Percentiles rank a stretch among this genome's conserved stretches.
phyloP scores from a whole-genome alignment of 73 alveolate genomes.

The Paramecium sexaurelia region DNA sequence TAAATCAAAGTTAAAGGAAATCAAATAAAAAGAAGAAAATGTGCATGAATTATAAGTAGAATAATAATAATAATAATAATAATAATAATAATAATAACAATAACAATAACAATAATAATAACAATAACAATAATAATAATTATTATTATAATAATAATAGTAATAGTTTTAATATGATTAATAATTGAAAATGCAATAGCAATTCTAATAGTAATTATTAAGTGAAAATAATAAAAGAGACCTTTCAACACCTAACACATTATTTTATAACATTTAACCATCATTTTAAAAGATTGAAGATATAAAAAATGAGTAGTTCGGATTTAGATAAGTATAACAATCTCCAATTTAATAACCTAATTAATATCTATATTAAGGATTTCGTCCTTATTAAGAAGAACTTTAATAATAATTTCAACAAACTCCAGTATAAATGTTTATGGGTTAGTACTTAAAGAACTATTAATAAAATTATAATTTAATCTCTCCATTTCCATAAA shows the following conservation, averaged over 20 bases:
- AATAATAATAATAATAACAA: not conserved
- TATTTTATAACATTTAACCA: not conserved
- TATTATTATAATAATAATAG: not conserved
- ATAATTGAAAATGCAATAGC: not conserved
- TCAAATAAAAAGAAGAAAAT: not conserved
- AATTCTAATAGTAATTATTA: not conserved
- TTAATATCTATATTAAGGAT: not conserved
- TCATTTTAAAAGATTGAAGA: not conserved
- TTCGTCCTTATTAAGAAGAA: not conserved
- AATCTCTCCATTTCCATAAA: not conserved
- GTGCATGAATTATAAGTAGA: not conserved
- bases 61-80: not conserved
- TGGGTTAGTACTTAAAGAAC: conserved; percentile 1
- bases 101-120: not conserved
- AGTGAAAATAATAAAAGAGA: not conserved
- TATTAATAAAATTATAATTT: not conserved
- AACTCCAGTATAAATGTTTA: conserved; percentile 17
- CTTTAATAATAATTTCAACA: not conserved
- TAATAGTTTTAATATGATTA: not conserved
- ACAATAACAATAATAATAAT: not conserved
- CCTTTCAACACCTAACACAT: not conserved
- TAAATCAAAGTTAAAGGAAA: not conserved
- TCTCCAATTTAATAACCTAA: not conserved
- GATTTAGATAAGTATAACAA: not conserved
- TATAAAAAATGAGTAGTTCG: not conserved